Conservation (phyloP, 768 basidiomycete genomes). For the Termitomyces sp. region DNA sequence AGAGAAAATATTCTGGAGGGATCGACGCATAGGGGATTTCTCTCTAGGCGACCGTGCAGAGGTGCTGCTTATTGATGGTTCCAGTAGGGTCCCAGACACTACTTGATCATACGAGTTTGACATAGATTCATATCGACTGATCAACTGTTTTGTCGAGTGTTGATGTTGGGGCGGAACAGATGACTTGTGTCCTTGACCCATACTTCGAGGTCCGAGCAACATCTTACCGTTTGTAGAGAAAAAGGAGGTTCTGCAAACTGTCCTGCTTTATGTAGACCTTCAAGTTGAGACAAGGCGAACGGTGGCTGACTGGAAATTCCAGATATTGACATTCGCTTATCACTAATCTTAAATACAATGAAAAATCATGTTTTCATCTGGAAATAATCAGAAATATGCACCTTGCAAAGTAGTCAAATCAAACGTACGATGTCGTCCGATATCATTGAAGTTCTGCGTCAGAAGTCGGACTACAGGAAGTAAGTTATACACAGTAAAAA, state of each 20-base stretch:
- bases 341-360: neutral
- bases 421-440: too few species aligned
- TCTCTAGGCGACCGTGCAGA: constrained; percentile 22
- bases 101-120: constrained; percentile 9
- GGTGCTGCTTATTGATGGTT: constrained; percentile 13
- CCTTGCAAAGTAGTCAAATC: neutral
- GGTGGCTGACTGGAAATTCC: neutral
- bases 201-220: constrained; percentile 15
- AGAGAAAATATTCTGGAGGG: constrained; percentile 57
- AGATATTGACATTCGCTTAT: neutral
- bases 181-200: constrained; percentile 3
- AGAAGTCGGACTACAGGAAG: too few species aligned
- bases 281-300: neutral
- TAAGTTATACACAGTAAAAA: neutral
- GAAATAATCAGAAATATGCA: neutral
- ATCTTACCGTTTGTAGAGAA: neutral
- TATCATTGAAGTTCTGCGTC: neutral
- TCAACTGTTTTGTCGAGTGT: constrained; percentile 46
- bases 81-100: constrained; percentile 5
- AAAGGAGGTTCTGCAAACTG: neutral
- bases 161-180: constrained; percentile 17
- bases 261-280: neutral
- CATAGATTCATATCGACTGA: constrained; percentile 49
- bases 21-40: constrained; percentile 59
- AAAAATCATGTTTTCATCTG: neutral